Evolutionary conservation across 176 grass and related monocot species (phyloP).

Genomic region (Oryza glumipatula): DNA sequence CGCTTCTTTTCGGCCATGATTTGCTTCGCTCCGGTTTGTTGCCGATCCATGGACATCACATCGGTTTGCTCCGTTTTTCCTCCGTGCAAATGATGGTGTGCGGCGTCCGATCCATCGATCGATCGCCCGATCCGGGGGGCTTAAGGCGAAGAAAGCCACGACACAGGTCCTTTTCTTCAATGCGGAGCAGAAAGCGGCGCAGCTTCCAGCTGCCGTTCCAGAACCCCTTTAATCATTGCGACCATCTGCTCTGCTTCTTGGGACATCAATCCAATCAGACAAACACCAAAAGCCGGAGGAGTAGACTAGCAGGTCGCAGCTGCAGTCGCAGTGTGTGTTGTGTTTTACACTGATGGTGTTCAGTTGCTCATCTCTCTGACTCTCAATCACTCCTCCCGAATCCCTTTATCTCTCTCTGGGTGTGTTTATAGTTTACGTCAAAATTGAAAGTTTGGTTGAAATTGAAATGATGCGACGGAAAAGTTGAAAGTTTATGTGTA

Average conservation of each 20-base stretch:
- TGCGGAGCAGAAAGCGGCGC: slow-evolving; percentile 53
- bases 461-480: too few relatives aligned
- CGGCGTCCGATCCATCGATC: slow-evolving; percentile 3
- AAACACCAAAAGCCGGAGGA: slow-evolving; percentile 43
- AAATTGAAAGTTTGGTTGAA: too few relatives aligned
- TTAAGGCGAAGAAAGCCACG: neutral
- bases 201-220: slow-evolving; percentile 71
- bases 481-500: too few relatives aligned
- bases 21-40: neutral
- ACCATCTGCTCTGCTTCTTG: slow-evolving; percentile 51
- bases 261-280: slow-evolving; percentile 49
- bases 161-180: slow-evolving; percentile 24
- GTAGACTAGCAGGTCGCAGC: slow-evolving; percentile 39
- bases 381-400: neutral
- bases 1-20: slow-evolving; percentile 28
- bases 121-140: neutral
- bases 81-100: slow-evolving; percentile 26
- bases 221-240: slow-evolving; percentile 71
- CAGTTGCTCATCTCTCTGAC: neutral
- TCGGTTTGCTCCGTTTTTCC: slow-evolving; percentile 14
- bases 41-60: slow-evolving; percentile 34
- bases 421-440: too few relatives aligned
- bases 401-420: neutral
- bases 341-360: neutral
- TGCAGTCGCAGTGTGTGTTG: slow-evolving; percentile 39